Conservation (phyloP, 306 rosid species). For the Dicorynia guianensis region DNA sequence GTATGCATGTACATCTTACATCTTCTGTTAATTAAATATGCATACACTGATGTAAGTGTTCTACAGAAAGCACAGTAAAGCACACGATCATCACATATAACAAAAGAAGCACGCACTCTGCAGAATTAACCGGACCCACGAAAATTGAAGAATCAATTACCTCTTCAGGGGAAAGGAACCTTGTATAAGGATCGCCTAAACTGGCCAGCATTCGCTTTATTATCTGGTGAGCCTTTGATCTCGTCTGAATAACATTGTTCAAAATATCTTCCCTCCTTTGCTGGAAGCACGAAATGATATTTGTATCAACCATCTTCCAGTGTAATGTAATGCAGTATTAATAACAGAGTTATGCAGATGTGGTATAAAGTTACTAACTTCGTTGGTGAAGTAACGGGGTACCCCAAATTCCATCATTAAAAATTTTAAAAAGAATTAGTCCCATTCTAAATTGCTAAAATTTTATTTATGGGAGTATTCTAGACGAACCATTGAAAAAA, state of each 20-base stretch:
- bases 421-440: background rate
- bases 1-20: background rate
- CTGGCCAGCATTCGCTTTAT: conserved; percentile 85
- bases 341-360: conserved; percentile 7
- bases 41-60: background rate
- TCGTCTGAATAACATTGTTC: conserved; percentile 73
- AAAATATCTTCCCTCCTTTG: conserved; percentile 65
- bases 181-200: conserved; percentile 92
- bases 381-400: conserved; percentile 2
- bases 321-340: background rate
- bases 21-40: background rate
- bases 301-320: conserved; percentile 29
- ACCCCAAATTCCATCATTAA: conserved; percentile 23
- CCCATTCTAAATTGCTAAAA: too few species aligned
- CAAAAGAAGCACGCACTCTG: conserved; percentile 1
- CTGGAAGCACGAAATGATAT: conserved; percentile 52
- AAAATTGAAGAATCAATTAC: conserved; percentile 47
- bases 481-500: background rate
- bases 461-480: too few species aligned
- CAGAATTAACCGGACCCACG: background rate
- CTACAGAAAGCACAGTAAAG: conserved; percentile 4
- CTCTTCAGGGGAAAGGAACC: conserved; percentile 92
- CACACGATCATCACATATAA: background rate
- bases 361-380: conserved; percentile 28
- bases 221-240: conserved; percentile 84